A percentile compares a stretch with the other conserved stretches of the same genome.
These are phyloP conservation scores for Phytophthora aleatoria DNA, from an alignment of 352 stramenopile species.

Conservation along the genomic window DNA sequence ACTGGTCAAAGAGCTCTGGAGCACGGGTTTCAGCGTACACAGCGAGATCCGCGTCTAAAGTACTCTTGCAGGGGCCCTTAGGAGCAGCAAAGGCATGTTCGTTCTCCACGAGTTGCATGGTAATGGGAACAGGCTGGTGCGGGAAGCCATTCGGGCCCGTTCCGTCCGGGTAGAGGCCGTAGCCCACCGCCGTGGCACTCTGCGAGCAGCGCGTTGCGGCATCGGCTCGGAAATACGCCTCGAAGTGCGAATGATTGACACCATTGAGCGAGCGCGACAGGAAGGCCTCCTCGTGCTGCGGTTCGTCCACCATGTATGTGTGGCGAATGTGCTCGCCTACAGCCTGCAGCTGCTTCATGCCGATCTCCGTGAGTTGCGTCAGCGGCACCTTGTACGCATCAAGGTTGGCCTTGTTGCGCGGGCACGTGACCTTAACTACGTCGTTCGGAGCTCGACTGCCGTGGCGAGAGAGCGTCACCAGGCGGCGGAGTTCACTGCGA, in stretches of 20 bases:
- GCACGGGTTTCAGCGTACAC: slow-evolving; percentile 62
- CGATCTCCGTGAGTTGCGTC: slow-evolving; percentile 82
- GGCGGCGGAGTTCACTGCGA: slow-evolving; percentile 68
- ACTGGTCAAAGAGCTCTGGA: slow-evolving; percentile 59
- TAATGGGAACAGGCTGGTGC: slow-evolving; percentile 79
- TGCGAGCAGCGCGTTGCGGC: slow-evolving; percentile 81
- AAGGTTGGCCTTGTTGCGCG: slow-evolving; percentile 70
- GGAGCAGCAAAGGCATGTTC: slow-evolving; percentile 86
- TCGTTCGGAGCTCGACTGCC: slow-evolving; percentile 81
- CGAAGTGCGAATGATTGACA: slow-evolving; percentile 76
- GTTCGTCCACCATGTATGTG: slow-evolving; percentile 63
- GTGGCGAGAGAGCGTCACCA: slow-evolving; percentile 81
- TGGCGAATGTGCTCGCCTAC: slow-evolving; percentile 72
- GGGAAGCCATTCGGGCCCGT: slow-evolving; percentile 69
- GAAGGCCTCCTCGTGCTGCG: slow-evolving; percentile 54
- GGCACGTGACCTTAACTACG: slow-evolving; percentile 61
- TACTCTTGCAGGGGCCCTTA: slow-evolving; percentile 70
- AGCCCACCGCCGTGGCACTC: slow-evolving; percentile 73
- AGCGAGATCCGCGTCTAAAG: slow-evolving; percentile 54
- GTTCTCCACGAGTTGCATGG: slow-evolving; percentile 84
- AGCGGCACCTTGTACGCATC: slow-evolving; percentile 79
- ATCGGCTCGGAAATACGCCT: slow-evolving; percentile 87
- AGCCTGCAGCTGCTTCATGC: slow-evolving; percentile 77
- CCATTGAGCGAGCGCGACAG: slow-evolving; percentile 74
- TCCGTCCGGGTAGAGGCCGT: slow-evolving; percentile 82